Percentiles rank a stretch among this genome's conserved stretches.
Evolutionary conservation across 306 rosid genomes (phyloP).

Genomic region (Cicer chorassanicum): DNA sequence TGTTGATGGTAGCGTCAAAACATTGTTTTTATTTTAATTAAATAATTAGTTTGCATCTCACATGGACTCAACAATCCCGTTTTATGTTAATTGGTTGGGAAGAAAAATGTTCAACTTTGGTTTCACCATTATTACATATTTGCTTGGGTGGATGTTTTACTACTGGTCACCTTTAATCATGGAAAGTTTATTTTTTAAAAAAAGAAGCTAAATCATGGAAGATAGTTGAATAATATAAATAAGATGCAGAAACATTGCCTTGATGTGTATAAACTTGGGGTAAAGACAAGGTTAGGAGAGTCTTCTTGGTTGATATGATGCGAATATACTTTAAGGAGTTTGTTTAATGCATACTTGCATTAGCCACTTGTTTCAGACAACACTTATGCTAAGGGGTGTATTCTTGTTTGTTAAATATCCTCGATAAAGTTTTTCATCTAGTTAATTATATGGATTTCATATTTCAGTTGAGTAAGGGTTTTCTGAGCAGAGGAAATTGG

Average conservation of each 20-base stretch:
- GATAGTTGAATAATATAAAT: constrained; percentile 19
- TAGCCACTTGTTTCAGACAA: constrained; percentile 20
- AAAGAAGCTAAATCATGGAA: background rate
- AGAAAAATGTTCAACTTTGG: constrained; percentile 20
- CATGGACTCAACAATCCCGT: constrained; percentile 10
- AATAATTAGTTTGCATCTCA: constrained; percentile 17
- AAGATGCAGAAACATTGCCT: constrained; percentile 1
- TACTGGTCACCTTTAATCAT: constrained; percentile 13
- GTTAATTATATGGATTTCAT: constrained; percentile 36
- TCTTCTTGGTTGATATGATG: constrained; percentile 19
- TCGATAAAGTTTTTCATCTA: background rate
- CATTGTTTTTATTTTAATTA: background rate
- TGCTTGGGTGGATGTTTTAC: constrained; percentile 14
- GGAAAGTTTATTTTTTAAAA: background rate
- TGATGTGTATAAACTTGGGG: constrained; percentile 32
- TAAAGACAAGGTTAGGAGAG: constrained; percentile 11
- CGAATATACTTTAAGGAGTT: background rate
- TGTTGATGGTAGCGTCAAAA: constrained; percentile 68
- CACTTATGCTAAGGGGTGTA: constrained; percentile 23
- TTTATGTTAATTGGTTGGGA: constrained; percentile 12
- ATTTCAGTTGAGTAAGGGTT: constrained; percentile 90
- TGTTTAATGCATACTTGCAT: background rate
- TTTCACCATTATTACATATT: constrained; percentile 11
- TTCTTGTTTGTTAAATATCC: constrained; percentile 20
- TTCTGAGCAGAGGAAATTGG: constrained; percentile 79